Evolutionary conservation across 1,284 basidiomycete genomes (phyloP), one percentile per base, ranked within the genome.

Genomic region (Microbotryum intermedium): DNA sequence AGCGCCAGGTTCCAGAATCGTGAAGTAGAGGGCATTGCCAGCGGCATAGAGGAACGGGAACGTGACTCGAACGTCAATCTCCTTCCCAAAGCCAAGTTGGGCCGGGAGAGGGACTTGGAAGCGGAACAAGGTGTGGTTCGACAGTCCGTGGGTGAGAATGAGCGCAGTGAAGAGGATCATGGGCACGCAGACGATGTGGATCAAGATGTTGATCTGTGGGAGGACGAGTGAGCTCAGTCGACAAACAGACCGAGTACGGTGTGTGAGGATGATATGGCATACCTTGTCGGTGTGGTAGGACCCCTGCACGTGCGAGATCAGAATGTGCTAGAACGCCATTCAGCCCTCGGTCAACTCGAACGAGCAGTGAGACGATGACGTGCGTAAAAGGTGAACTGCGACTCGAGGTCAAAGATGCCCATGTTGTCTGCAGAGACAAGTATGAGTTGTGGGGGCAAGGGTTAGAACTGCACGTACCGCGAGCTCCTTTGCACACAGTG

Each of bases 241-340:
- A n/a, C 21, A 11, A 10, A n/a, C 13, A n/a, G 7, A 18, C 20
- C 51, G n/a, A 2, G 3, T n/a, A n/a, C n/a, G n/a, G n/a, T n/a
- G n/a, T n/a, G n/a, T n/a, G 21, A 29, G 23, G 23, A 47, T 25
- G 25, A 18, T 23, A 6, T 39, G 34, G 13, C 6, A 11, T 20
- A 61, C 63, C 26, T 53, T 58, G 55, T 70, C 68, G 23, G 64
- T 61, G 58, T 72, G 70, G 60, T 72, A 72, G n/a, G 68, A 56
- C 2, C 68, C 67, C 67, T 67, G 62, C 30, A 9, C n/a, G 1
- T 1, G n/a, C n/a, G n/a, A n/a, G n/a, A 23, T 43, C 34, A 20
- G 9, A 16, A 9, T 7, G 18, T 23, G 0, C 5, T 3, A 18
- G 30, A 28, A 26, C 18, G 26, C 11, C 43, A 46, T 6, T 21